Evolutionary conservation across 345 rosid species (phyloP), one percentile per base, ranked within the genome.

Genomic region (Eucalyptus regnans): DNA sequence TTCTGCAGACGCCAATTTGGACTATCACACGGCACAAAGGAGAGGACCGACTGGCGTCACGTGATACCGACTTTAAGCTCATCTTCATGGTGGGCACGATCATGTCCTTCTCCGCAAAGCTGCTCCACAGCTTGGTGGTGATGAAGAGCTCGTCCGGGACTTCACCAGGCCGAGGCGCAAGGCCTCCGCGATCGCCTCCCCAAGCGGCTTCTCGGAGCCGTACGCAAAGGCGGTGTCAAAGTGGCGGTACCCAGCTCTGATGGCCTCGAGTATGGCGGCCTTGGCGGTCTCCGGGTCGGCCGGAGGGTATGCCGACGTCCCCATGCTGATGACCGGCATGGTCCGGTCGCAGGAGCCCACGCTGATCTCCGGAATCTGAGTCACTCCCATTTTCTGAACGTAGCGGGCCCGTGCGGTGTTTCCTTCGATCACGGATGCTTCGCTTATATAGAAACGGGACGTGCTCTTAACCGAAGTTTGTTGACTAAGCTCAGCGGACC

Each of bases 91-190:
- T 88, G 4, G 92, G 89, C 50, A 90, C 71, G 52, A 90, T 83
- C 68, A 60, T 80, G n/a, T 90, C 90, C 66, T 68, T 85, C 46
- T 87, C 90, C 41, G 91, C 89, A 46, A 84, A 88, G 54, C 76
- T 66, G 85, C 83, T 23, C 90, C 91, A 88, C 41, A 90, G 89
- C 88, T 91, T 91, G 87, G 92, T 88, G 22, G 92, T 88, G 86
- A 91, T 85, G 88, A 91, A 91, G 62, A 91, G 92, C 48, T 91
- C 91, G 22, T 87, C 90, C 92, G 62, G n/a, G 92, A 91, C 49
- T 91, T 91, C 29, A 91, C 87, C 80, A 91, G 88, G 27, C 92
- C 92, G 7, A 86, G 89, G 17, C 33, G 87, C 58, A 91, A 27
- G 49, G 92, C 92, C 87, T 88, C 88, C 1, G 85, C 68, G 9